Percentiles rank a stretch among this genome's conserved stretches.
phyloP scores from a whole-genome alignment of 2,329 filamentous ascomycete genomes.

The Ascosphaera apis region DNA sequence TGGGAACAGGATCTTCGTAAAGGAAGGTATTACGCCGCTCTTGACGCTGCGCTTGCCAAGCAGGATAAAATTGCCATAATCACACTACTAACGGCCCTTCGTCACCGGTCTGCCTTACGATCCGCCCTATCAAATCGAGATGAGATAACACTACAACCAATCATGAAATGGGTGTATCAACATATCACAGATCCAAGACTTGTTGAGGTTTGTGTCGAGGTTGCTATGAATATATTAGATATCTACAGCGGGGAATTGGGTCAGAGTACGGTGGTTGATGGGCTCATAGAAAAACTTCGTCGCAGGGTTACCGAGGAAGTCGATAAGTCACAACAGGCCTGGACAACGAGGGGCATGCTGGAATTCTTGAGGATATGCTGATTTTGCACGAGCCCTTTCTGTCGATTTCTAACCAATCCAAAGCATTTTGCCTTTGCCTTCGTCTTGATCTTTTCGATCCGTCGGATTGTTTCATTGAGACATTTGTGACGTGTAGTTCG shows the following conservation, averaged over 20 bases:
- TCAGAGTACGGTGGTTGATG: slow-evolving; percentile 48
- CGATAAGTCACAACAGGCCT: slow-evolving; percentile 62
- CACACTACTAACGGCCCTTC: slow-evolving; percentile 60
- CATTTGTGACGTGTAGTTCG: too few relatives aligned
- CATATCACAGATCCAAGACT: slow-evolving; percentile 68
- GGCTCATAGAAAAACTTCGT: slow-evolving; percentile 44
- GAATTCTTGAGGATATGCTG: slow-evolving; percentile 44
- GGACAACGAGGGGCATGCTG: slow-evolving; percentile 68
- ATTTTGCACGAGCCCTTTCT: too few relatives aligned
- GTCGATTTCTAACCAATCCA: too few relatives aligned
- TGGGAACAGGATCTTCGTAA: slow-evolving; percentile 72
- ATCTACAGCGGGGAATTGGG: slow-evolving; percentile 64
- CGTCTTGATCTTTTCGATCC: too few relatives aligned
- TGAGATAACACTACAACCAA: slow-evolving; percentile 56
- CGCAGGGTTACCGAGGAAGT: slow-evolving; percentile 51
- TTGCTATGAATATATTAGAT: slow-evolving; percentile 61
- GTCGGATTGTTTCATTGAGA: too few relatives aligned
- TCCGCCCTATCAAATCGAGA: slow-evolving; percentile 61
- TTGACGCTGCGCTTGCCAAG: slow-evolving; percentile 53
- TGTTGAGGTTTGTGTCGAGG: slow-evolving; percentile 58
- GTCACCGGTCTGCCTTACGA: slow-evolving; percentile 66
- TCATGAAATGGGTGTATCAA: slow-evolving; percentile 61
- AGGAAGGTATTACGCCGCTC: slow-evolving; percentile 50
- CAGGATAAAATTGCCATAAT: slow-evolving; percentile 39
- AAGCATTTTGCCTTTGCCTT: too few relatives aligned